These are phyloP conservation scores for Teunomyces atbi DNA, from an alignment of 805 yeast species.

Conservation along the genomic window DNA sequence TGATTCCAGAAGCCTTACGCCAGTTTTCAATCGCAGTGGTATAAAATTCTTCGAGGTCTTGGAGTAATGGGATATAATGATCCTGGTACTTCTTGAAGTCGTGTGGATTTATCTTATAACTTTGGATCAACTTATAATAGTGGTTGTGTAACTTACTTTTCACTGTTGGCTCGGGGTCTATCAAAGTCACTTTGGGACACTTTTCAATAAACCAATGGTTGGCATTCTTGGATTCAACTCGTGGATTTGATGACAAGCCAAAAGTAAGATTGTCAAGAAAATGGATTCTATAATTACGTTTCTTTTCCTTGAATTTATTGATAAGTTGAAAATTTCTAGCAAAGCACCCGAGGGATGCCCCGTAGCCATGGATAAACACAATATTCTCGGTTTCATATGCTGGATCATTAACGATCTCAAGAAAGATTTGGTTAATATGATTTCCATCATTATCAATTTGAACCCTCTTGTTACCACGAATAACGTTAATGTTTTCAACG, in stretches of 20 bases:
- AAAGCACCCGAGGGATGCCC: slow-evolving; percentile 56
- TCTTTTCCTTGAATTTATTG: slow-evolving; percentile 24
- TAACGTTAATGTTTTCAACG: slow-evolving; percentile 22
- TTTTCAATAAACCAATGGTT: slow-evolving; percentile 19
- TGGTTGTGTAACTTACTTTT: slow-evolving; percentile 30
- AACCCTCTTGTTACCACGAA: slow-evolving; percentile 14
- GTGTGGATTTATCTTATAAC: slow-evolving; percentile 25
- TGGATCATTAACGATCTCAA: slow-evolving; percentile 27
- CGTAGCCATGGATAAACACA: slow-evolving; percentile 58
- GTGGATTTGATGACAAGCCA: slow-evolving; percentile 53
- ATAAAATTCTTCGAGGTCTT: slow-evolving; percentile 54
- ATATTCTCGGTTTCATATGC: slow-evolving; percentile 32
- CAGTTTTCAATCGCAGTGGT: slow-evolving; percentile 61
- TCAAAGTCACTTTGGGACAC: slow-evolving; percentile 23
- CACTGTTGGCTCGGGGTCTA: slow-evolving; percentile 26
- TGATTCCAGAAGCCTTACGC: slow-evolving; percentile 50
- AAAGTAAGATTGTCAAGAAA: slow-evolving; percentile 49
- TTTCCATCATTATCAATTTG: slow-evolving; percentile 25
- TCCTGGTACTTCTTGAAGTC: slow-evolving; percentile 30
- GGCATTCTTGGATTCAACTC: slow-evolving; percentile 17
- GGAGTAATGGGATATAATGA: slow-evolving; percentile 37
- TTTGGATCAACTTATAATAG: slow-evolving; percentile 40
- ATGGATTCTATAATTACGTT: slow-evolving; percentile 44
- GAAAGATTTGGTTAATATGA: slow-evolving; percentile 34
- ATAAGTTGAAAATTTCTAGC: slow-evolving; percentile 50